Evolutionary conservation across 1,284 basidiomycete genomes (phyloP), one percentile per base, ranked within the genome.

Genomic region (Leccinum pallidistipes): DNA sequence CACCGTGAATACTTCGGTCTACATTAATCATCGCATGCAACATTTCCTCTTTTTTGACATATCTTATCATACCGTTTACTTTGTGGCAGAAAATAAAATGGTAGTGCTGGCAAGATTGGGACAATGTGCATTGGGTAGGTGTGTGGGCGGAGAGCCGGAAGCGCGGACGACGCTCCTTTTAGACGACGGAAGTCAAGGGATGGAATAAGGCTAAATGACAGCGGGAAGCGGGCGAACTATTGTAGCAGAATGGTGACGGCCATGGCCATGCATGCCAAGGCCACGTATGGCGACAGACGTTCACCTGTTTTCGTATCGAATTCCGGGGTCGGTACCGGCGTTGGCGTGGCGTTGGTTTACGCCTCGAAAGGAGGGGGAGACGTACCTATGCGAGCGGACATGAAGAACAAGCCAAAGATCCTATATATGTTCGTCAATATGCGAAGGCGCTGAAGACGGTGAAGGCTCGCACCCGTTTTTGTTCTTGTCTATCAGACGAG

Each of bases 341-440:
- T 47, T 47, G 43, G 43, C 10, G 43, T 21, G 43, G 43, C 43
- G 43, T 47, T 47, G 43, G 43, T 47, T 47, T 12, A 47, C 43
- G 21, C 43, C 18, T 47, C 18, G 11, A 47, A 47, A 47, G 12
- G 27, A 16, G 12, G 14, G 18, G 2, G 24, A 31, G 14, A 77
- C 86, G 62, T 66, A 92, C 93, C 95, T 81, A 97, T 94, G 61
- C 95, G 83, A 10, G 95, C 94, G 60, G 86, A 92, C 83, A 95
- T 97, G 84, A 90, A 97, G 76, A 97, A 91, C n/a, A 97, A 71
- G 8, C 95, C 95, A 29, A 92, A 79, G 73, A 97, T 94, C 9
- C 95, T 47, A 12, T 96, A 70, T 6, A 32, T 11, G 47, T 27
- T 55, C 31, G 55, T 61, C 61, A 56, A 51, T 5, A 38, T 16